Evolutionary conservation across 1,284 basidiomycete genomes (phyloP).

Genomic region (Ceratobasidium sp.): DNA sequence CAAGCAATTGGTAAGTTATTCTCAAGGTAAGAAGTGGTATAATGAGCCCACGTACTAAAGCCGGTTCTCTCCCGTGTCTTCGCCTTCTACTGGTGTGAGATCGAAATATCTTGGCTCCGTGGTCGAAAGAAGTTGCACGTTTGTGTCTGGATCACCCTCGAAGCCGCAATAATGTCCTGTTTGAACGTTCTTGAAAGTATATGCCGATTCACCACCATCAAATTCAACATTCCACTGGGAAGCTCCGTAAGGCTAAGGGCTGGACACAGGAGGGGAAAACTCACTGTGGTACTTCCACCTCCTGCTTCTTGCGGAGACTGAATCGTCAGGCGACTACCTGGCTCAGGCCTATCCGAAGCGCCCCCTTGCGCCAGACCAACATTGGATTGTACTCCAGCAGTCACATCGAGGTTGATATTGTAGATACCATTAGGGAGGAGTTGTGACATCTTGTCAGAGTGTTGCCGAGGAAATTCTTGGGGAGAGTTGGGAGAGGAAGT

Average conservation of each 20-base stretch:
- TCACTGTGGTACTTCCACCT: background rate
- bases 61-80: background rate
- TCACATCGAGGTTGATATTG: background rate
- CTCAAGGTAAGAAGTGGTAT: background rate
- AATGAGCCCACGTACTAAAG: background rate
- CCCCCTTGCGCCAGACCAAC: background rate
- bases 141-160: conserved; percentile 2
- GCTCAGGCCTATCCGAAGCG: background rate
- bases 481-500: too few relatives aligned
- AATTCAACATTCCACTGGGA: background rate
- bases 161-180: background rate
- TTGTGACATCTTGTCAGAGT: too few relatives aligned
- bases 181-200: background rate
- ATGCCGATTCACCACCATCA: background rate
- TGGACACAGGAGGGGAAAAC: background rate
- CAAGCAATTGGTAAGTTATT: background rate
- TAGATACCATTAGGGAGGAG: background rate
- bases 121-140: background rate
- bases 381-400: background rate
- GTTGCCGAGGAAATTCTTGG: too few relatives aligned
- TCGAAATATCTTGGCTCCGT: background rate
- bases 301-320: background rate
- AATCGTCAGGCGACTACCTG: background rate
- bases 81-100: background rate
- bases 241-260: background rate